Percentiles rank a stretch among this genome's conserved stretches.
phyloP scores from a whole-genome alignment of 139 green algal genomes.

The Asterochloris erici region DNA sequence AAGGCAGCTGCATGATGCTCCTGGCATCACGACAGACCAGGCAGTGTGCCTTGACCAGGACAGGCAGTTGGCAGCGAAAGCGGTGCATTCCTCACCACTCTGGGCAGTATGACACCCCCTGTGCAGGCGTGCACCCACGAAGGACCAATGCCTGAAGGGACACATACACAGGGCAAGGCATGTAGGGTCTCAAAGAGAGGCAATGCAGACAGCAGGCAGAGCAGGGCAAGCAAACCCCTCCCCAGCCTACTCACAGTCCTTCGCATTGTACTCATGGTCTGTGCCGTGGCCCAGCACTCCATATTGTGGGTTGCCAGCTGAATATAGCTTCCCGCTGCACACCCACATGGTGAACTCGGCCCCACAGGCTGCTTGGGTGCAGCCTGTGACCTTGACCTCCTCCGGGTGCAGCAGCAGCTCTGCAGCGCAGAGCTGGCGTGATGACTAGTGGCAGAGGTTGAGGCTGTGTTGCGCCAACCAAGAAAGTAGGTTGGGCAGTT shows the following conservation, averaged over 20 bases:
- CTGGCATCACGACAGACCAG: too few relatives aligned
- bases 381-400: slow-evolving; percentile 46
- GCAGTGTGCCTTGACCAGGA: too few relatives aligned
- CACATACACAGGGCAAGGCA: too few relatives aligned
- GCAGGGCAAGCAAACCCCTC: too few relatives aligned
- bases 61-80: too few relatives aligned
- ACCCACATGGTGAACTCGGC: slow-evolving; percentile 91
- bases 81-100: too few relatives aligned
- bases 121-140: too few relatives aligned
- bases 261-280: slow-evolving; percentile 87
- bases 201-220: too few relatives aligned
- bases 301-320: slow-evolving; percentile 79
- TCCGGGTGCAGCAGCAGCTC: slow-evolving; percentile 50
- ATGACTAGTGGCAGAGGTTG: background rate
- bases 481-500: background rate
- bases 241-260: slow-evolving; percentile 54
- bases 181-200: too few relatives aligned
- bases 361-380: slow-evolving; percentile 65
- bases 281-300: slow-evolving; percentile 90
- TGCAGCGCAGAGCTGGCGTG: slow-evolving; percentile 13
- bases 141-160: too few relatives aligned
- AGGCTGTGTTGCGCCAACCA: background rate
- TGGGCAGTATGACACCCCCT: too few relatives aligned
- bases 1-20: too few relatives aligned
- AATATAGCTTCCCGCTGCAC: slow-evolving; percentile 36